A percentile compares a stretch with the other conserved stretches of the same genome.
Conservation (phyloP, 805 yeast genomes). For the Sugiyamaella mastotermitis region DNA sequence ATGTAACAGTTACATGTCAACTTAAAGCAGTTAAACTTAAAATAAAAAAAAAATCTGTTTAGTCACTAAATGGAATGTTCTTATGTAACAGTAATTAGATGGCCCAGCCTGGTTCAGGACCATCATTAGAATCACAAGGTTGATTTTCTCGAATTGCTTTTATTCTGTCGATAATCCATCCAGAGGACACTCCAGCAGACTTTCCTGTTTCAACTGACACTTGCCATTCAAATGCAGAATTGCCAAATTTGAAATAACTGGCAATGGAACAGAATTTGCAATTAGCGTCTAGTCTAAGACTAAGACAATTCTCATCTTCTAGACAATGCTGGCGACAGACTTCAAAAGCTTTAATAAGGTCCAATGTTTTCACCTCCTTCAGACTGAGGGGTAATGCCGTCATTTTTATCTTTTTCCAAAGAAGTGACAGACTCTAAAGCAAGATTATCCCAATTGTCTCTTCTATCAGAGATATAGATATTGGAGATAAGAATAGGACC, state of each 20-base stretch:
- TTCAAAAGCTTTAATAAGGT: slow-evolving; percentile 8
- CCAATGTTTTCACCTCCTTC: slow-evolving; percentile 17
- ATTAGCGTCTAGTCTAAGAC: slow-evolving; percentile 23
- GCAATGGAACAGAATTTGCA: slow-evolving; percentile 8
- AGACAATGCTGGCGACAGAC: slow-evolving; percentile 22
- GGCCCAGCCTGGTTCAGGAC: too few relatives aligned
- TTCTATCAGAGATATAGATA: slow-evolving; percentile 7
- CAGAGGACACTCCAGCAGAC: slow-evolving; percentile 21
- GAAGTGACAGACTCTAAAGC: slow-evolving; percentile 21
- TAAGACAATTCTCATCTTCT: slow-evolving; percentile 19
- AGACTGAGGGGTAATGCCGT: background rate
- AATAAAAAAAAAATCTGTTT: too few relatives aligned
- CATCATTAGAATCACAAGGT: too few relatives aligned
- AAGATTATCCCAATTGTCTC: slow-evolving; percentile 17
- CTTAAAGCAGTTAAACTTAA: too few relatives aligned
- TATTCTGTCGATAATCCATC: slow-evolving; percentile 31
- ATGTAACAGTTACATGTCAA: too few relatives aligned
- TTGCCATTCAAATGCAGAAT: slow-evolving; percentile 18
- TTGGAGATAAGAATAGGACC: slow-evolving; percentile 5
- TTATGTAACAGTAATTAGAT: too few relatives aligned
- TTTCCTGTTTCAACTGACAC: slow-evolving; percentile 6
- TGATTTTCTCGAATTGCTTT: slow-evolving; percentile 19
- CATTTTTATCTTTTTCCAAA: slow-evolving; percentile 8
- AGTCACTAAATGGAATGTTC: too few relatives aligned
- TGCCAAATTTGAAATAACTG: slow-evolving; percentile 17